Evolutionary conservation across 2,329 filamentous ascomycete species (phyloP).

Genomic region (Alternaria gaisen): DNA sequence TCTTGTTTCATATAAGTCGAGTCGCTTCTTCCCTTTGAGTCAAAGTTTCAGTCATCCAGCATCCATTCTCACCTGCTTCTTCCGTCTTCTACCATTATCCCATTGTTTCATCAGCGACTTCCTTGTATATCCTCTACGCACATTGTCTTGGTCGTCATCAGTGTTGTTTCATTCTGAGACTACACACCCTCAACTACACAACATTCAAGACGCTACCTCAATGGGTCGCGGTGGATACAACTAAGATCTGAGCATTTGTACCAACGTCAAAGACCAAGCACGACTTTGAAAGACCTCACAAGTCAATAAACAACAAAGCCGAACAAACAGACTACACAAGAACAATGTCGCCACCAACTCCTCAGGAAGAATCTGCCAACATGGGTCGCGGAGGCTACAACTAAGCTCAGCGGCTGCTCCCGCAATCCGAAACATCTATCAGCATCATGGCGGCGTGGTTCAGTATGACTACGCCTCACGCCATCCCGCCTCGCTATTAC

Average conservation of each 20-base stretch:
- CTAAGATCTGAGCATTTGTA: conserved; percentile 30
- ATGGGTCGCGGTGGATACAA: conserved; percentile 56
- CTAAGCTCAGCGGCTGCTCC: conserved; percentile 30
- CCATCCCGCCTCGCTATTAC: conserved; percentile 15
- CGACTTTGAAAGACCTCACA: conserved; percentile 4
- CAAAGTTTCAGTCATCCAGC: conserved; percentile 26
- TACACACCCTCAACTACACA: conserved; percentile 11
- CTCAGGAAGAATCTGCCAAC: conserved; percentile 21
- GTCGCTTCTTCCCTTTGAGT: conserved; percentile 19
- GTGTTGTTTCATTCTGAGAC: conserved; percentile 9
- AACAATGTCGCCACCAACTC: conserved; percentile 15
- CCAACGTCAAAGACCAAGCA: conserved; percentile 11
- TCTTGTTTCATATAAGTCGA: conserved; percentile 29
- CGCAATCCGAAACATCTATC: conserved; percentile 18
- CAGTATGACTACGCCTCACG: conserved; percentile 9
- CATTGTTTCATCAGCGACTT: conserved; percentile 10
- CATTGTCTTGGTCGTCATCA: conserved; percentile 7
- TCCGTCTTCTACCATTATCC: conserved; percentile 23
- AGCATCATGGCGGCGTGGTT: conserved; percentile 2
- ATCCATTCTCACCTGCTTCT: conserved; percentile 12
- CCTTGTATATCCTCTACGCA: not conserved
- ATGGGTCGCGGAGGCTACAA: conserved; percentile 51
- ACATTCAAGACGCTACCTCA: conserved; percentile 14
- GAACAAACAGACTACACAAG: not conserved
- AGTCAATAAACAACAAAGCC: conserved; percentile 29